Conservation (phyloP, 805 yeast genomes). For the Kodamaea fukazawae region DNA sequence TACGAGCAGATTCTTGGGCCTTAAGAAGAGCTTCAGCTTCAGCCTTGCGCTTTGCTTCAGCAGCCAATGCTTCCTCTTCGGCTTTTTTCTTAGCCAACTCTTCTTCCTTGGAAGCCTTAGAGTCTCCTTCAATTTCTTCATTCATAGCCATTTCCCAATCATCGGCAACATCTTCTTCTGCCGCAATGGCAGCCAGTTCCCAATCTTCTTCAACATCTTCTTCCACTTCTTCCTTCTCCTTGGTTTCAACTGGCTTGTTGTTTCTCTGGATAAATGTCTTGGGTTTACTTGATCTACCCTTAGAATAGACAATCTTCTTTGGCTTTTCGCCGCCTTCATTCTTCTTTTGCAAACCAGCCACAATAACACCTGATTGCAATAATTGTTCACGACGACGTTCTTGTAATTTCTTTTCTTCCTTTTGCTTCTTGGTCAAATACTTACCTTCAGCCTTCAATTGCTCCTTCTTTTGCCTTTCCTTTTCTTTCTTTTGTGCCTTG, state of each 20-base stretch:
- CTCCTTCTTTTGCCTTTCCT: constrained; percentile 81
- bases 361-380: constrained; percentile 67
- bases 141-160: constrained; percentile 50
- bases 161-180: constrained; percentile 52
- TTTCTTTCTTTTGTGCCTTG: constrained; percentile 71
- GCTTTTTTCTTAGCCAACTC: constrained; percentile 9
- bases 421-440: constrained; percentile 88
- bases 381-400: constrained; percentile 89
- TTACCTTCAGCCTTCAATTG: constrained; percentile 96
- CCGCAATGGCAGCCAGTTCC: constrained; percentile 71
- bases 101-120: constrained; percentile 25
- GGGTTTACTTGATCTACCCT: constrained; percentile 59
- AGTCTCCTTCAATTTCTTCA: constrained; percentile 26
- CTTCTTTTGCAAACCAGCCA: constrained; percentile 63
- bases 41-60: constrained; percentile 28
- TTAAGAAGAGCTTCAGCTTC: constrained; percentile 11
- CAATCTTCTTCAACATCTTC: constrained; percentile 83
- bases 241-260: constrained; percentile 20
- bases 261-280: constrained; percentile 35
- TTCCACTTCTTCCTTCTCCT: constrained; percentile 30
- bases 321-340: constrained; percentile 42
- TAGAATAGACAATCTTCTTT: constrained; percentile 67
- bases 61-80: constrained; percentile 21
- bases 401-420: constrained; percentile 80
- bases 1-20: constrained; percentile 24